phyloP scores from a whole-genome alignment of 768 basidiomycete genomes.

The Tulasnella sp. region DNA sequence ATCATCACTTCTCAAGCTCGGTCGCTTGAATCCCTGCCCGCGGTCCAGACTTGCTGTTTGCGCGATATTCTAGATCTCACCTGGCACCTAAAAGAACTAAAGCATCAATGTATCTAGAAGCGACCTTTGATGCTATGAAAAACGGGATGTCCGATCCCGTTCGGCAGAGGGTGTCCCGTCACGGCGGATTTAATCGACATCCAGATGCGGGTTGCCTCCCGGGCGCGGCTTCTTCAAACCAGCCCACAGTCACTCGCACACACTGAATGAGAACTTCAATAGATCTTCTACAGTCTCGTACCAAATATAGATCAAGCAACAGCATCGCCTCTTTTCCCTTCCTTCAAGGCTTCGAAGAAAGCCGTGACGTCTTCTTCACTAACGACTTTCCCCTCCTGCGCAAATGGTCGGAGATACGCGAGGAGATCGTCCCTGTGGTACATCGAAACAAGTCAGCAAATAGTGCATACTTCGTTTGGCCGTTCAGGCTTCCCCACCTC shows the following conservation, averaged over 20 bases:
- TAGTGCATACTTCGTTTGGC: not conserved
- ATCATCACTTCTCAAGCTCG: too few species aligned
- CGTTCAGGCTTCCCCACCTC: conserved; percentile 48
- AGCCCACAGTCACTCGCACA: not conserved
- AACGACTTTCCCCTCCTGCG: conserved; percentile 63
- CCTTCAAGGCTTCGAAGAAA: conserved; percentile 43
- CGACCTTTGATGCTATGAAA: not conserved
- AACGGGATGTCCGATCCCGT: not conserved
- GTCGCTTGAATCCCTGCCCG: too few species aligned
- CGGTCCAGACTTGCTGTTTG: too few species aligned
- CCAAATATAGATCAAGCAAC: not conserved
- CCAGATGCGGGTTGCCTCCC: not conserved
- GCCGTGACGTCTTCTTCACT: conserved; percentile 55
- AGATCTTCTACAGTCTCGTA: not conserved
- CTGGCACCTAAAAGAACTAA: too few species aligned
- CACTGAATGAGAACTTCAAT: not conserved
- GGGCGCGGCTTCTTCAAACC: not conserved
- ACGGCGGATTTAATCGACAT: too few species aligned
- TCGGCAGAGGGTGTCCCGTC: not conserved
- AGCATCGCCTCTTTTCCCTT: not conserved
- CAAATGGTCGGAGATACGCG: conserved; percentile 65
- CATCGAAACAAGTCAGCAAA: not conserved
- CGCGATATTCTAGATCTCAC: too few species aligned
- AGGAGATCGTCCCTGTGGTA: conserved; percentile 54
- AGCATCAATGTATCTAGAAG: too few species aligned